phyloP scores from a whole-genome alignment of 1,284 basidiomycete genomes.

The Stygiomarasmius scandens region DNA sequence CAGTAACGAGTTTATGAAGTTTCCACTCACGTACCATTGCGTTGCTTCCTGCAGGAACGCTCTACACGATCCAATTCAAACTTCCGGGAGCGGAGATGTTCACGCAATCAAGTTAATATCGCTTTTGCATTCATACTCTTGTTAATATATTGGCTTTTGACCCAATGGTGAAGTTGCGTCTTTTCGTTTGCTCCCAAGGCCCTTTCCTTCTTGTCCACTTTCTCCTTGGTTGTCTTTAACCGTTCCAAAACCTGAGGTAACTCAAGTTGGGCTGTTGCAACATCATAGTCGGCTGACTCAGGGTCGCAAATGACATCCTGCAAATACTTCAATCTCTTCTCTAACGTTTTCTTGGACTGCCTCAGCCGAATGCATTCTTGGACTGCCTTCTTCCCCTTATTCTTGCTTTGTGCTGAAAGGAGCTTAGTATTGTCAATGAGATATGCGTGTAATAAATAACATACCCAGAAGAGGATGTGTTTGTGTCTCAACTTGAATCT shows the following conservation, averaged over 20 bases:
- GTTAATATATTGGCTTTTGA: not conserved
- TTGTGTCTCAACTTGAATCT: slow-evolving; percentile 18
- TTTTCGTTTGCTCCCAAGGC: not conserved
- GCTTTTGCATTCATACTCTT: slow-evolving; percentile 8
- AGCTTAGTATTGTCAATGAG: not conserved
- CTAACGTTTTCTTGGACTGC: not conserved
- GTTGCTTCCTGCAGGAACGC: not conserved
- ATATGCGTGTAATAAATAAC: not conserved
- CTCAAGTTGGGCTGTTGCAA: not conserved
- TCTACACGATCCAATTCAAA: slow-evolving; percentile 14
- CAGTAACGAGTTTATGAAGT: no score
- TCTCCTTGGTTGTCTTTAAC: not conserved
- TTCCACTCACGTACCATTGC: slow-evolving; percentile 1
- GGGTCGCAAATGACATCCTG: not conserved
- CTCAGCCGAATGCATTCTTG: not conserved
- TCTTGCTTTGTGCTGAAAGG: not conserved
- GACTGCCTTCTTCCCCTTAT: not conserved
- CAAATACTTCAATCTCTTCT: not conserved
- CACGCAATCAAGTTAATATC: not conserved
- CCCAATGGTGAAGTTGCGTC: not conserved
- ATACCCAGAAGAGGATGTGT: slow-evolving; percentile 19
- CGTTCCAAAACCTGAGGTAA: not conserved
- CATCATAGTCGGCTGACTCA: not conserved
- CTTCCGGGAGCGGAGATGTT: slow-evolving; percentile 1
- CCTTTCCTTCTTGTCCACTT: not conserved